Percentiles rank a stretch among this genome's conserved stretches.
Conservation (phyloP, 176 grass and related monocot species). For the Poa annua region DNA sequence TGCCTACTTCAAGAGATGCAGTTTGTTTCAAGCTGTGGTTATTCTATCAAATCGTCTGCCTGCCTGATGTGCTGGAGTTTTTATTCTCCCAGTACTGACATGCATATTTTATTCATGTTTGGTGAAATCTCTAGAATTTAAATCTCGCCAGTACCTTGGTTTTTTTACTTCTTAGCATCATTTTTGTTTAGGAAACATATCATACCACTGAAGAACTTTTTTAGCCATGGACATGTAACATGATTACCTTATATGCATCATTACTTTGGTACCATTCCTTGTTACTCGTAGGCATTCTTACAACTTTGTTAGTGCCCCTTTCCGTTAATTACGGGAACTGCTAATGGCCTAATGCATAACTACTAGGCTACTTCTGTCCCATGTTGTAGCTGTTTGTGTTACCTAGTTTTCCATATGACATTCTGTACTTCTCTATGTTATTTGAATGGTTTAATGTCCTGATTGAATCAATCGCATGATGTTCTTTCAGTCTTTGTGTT, state of each 20-base stretch:
- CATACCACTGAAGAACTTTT: background rate
- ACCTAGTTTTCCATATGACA: background rate
- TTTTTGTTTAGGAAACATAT: constrained; percentile 16
- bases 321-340: constrained; percentile 10
- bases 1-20: constrained; percentile 5
- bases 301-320: background rate
- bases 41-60: background rate
- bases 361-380: background rate
- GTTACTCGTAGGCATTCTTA: constrained; percentile 10
- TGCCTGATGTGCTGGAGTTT: constrained; percentile 12
- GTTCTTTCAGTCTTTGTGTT: background rate
- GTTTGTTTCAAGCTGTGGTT: background rate
- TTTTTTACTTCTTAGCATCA: constrained; percentile 10
- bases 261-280: constrained; percentile 10
- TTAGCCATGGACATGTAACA: background rate
- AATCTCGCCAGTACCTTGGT: background rate
- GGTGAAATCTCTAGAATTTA: constrained; percentile 9
- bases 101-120: constrained; percentile 9
- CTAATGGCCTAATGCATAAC: background rate
- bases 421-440: background rate
- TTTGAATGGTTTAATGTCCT: constrained; percentile 28
- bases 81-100: background rate
- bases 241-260: constrained; percentile 8
- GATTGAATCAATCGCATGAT: background rate
- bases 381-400: background rate